Evolutionary conservation across 23 red algal genomes (phyloP).

Genomic region (Pyropia haitanensis): DNA sequence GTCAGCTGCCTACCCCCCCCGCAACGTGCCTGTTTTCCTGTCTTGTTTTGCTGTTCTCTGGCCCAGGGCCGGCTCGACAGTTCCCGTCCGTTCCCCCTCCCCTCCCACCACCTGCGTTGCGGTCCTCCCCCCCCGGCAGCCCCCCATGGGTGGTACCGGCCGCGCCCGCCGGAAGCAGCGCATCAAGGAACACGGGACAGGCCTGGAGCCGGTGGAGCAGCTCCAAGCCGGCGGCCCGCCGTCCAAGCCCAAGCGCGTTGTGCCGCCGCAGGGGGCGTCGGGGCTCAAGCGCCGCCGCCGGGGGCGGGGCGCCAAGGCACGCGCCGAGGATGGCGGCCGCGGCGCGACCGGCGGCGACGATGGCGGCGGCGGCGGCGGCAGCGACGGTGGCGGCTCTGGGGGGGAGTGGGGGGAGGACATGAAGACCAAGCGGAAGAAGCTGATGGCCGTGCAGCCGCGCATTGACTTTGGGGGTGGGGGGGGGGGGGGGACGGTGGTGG

Average conservation of each 20-base stretch:
- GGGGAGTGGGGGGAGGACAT: constrained; percentile 23
- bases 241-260: too few species aligned
- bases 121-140: too few species aligned
- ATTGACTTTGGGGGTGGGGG: constrained; percentile 7
- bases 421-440: constrained; percentile 22
- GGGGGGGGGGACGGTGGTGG: neutral
- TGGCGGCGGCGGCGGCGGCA: constrained; percentile 23
- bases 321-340: neutral
- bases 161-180: constrained; percentile 42
- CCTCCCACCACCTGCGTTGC: too few species aligned
- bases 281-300: too few species aligned
- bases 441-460: constrained; percentile 4
- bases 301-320: too few species aligned
- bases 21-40: too few species aligned
- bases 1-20: too few species aligned
- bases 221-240: neutral
- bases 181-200: constrained; percentile 43
- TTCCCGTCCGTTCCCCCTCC: too few species aligned
- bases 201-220: constrained; percentile 34
- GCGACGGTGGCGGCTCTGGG: constrained; percentile 21
- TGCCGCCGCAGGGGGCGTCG: too few species aligned
- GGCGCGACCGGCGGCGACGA: constrained; percentile 7
- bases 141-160: constrained; percentile 75
- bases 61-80: too few species aligned
- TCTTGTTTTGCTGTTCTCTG: too few species aligned